Evolutionary conservation across 2,329 filamentous ascomycete species (phyloP).

Genomic region (Ciborinia camelliae): DNA sequence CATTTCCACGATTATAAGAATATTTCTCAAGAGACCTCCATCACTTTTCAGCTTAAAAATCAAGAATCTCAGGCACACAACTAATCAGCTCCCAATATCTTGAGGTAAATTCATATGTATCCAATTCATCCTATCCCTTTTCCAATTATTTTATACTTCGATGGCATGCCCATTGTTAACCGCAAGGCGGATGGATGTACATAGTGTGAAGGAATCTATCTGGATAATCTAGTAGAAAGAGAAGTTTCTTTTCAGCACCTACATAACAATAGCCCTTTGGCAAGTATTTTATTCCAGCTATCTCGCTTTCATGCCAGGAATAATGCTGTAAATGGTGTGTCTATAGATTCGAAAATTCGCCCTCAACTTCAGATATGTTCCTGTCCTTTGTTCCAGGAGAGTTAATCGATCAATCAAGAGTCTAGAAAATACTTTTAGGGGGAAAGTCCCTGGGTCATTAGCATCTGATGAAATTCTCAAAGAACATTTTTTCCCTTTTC

Average conservation of each 20-base stretch:
- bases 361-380: neutral
- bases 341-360: neutral
- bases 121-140: too few species aligned
- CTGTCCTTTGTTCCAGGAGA: neutral
- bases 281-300: neutral
- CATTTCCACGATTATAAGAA: too few species aligned
- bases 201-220: neutral
- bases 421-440: neutral
- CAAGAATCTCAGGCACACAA: neutral
- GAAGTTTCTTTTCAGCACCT: neutral
- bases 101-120: too few species aligned
- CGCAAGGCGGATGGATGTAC: neutral
- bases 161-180: neutral
- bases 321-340: neutral
- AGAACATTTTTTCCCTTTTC: neutral
- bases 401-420: neutral
- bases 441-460: neutral
- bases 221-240: neutral
- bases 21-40: neutral
- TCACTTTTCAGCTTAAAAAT: neutral
- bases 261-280: neutral
- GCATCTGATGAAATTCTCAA: neutral
- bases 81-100: too few species aligned
- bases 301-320: too few species aligned
- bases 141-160: too few species aligned